Percentiles rank a stretch among this genome's conserved stretches.
phyloP scores from a whole-genome alignment of 768 basidiomycete genomes.

The Piloderma croceum region DNA sequence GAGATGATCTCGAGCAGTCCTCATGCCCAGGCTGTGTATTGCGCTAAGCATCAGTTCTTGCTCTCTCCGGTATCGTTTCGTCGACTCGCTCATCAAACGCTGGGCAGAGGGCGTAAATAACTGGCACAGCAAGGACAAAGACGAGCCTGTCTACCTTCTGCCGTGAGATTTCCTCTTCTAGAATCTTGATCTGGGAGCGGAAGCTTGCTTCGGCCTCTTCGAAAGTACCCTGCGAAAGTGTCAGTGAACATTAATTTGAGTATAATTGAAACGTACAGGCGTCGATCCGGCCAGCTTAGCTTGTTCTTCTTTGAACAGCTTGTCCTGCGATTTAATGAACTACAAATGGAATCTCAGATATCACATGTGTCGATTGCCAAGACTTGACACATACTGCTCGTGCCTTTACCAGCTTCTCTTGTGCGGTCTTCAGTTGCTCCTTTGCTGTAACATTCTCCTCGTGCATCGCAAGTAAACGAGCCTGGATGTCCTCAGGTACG shows the following conservation, averaged over 20 bases:
- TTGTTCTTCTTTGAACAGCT: conserved; percentile 78
- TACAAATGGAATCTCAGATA: conserved; percentile 23
- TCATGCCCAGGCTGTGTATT: conserved; percentile 67
- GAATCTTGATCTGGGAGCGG: conserved; percentile 56
- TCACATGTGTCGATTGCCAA: neutral
- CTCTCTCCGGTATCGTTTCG: conserved; percentile 61
- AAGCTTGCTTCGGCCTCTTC: conserved; percentile 69
- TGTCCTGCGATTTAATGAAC: conserved; percentile 93
- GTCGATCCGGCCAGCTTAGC: conserved; percentile 45
- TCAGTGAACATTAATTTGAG: too few relatives aligned
- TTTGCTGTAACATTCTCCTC: conserved; percentile 70
- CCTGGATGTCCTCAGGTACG: conserved; percentile 77
- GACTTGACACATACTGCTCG: conserved; percentile 46
- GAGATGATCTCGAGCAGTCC: conserved; percentile 55
- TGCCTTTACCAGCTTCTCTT: conserved; percentile 78
- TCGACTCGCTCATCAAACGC: conserved; percentile 47
- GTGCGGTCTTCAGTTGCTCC: conserved; percentile 61
- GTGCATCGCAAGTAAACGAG: conserved; percentile 66
- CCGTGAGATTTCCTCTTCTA: conserved; percentile 58
- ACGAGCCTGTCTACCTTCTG: conserved; percentile 39
- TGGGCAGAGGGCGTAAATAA: conserved; percentile 14
- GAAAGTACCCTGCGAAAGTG: conserved; percentile 41
- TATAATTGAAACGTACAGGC: conserved; percentile 32
- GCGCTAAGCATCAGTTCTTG: conserved; percentile 77
- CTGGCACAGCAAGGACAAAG: neutral